phyloP scores from a whole-genome alignment of 2,329 filamentous ascomycete species.

The Colletotrichum sp. region DNA sequence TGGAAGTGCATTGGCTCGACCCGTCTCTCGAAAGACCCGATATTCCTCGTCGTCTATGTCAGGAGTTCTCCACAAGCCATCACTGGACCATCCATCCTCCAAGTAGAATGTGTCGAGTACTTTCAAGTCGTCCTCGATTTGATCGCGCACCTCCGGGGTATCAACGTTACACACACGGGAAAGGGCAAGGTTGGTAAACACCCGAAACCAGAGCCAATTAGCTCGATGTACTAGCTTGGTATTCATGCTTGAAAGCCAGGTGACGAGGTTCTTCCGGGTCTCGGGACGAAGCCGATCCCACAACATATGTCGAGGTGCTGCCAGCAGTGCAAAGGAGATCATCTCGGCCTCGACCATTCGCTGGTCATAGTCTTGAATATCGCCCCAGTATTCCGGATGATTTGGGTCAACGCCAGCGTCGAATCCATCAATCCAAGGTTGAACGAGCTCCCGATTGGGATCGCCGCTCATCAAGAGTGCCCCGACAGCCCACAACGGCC shows the following conservation, averaged over 20 bases:
- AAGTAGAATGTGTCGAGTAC: no score
- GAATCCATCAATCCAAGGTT: background rate
- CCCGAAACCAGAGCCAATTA: conserved; percentile 65
- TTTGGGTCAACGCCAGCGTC: background rate
- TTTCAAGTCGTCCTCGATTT: no score
- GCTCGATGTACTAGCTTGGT: conserved; percentile 22
- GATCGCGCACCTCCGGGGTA: no score
- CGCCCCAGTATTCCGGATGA: background rate
- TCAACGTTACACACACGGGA: no score
- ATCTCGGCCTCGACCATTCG: conserved; percentile 6
- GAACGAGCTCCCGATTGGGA: background rate
- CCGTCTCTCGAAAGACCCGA: no score
- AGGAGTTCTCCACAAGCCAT: no score
- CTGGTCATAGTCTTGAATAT: background rate
- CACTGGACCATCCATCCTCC: no score
- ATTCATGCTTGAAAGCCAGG: background rate
- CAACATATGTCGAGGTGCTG: background rate
- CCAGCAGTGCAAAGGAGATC: background rate
- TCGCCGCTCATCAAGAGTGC: background rate
- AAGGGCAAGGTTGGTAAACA: no score
- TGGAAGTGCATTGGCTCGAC: no score
- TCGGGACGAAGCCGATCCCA: background rate
- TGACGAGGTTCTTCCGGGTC: background rate
- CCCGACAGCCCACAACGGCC: background rate
- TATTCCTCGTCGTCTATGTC: no score